Evolutionary conservation across 73 alveolate species (phyloP), one percentile per base, ranked within the genome.

Genomic region (Uronychia binucleata): DNA sequence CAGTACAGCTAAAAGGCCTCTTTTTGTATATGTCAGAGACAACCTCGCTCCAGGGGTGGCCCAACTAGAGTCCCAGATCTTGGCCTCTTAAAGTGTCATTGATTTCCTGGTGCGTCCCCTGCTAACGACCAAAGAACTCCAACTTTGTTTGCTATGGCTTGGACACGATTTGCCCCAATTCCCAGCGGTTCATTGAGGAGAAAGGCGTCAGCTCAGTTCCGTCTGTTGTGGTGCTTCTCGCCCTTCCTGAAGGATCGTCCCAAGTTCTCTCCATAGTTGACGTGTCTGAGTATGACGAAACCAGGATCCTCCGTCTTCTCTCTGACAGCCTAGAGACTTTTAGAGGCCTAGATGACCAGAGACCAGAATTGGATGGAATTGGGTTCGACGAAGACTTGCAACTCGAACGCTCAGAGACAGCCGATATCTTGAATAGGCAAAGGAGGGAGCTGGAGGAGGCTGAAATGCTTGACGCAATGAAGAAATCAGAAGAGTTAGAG

Each of bases 401-500:
- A 82, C 57, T 57, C 31, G 26, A 26, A 26, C 28, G 8, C n/a
- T 78, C 25, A 31, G 1, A 31, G 33, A 32, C 5, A 1, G 19
- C 14, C 26, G 67, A 82, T 31, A 13, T 92, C 58, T 29, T 78
- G 26, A 93, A 81, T 26, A 77, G 83, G 32, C 79, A 91, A 59
- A 88, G 87, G 74, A 78, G 90, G 31, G 95, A 92, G 34, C 59
- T 88, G 14, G 87, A 89, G 87, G 92, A 84, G 84, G 90, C 92
- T 33, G 26, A 75, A 83, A 32, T 83, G 84, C 28, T 75, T 1
- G 90, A 83, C 76, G 27, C 74, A 83, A 83, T 83, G 31, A 83
- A 83, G 67, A 87, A 81, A 85, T 34, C 80, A 25, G 93, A 93
- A 80, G 86, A 90, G 86, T 27, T 75, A 27, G 94, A 93, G 80